A percentile compares a stretch with the other conserved stretches of the same genome.
phyloP scores from a whole-genome alignment of 2,329 filamentous ascomycete species.

The Epichloe coenophiala region DNA sequence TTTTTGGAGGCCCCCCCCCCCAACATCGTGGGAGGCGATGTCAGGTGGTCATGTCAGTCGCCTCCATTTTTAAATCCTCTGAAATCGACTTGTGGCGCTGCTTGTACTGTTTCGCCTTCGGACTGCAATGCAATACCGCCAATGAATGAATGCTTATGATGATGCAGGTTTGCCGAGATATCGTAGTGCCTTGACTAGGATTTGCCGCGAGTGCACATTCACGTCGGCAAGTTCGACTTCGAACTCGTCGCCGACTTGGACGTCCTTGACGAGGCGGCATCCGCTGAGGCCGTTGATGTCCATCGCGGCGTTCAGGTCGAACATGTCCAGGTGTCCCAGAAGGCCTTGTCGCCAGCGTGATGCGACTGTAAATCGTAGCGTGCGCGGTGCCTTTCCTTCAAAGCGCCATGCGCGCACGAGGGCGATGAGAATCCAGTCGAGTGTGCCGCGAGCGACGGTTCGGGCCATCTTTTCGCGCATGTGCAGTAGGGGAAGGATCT shows the following conservation, averaged over 20 bases:
- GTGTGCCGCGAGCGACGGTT: constrained; percentile 27
- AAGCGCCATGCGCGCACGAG: constrained; percentile 47
- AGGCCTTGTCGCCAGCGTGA: constrained; percentile 22
- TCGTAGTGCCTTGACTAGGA: constrained; percentile 32
- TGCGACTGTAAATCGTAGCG: constrained; percentile 34
- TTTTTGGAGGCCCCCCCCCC: no score
- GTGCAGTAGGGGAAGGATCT: constrained; percentile 35
- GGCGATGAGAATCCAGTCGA: constrained; percentile 46
- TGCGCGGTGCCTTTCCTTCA: constrained; percentile 32
- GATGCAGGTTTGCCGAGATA: constrained; percentile 9
- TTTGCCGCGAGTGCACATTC: constrained; percentile 32
- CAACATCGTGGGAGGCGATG: not conserved
- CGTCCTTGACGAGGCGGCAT: constrained; percentile 25
- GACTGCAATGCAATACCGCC: not conserved
- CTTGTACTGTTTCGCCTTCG: not conserved
- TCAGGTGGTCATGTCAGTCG: not conserved
- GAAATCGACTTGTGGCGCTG: not conserved
- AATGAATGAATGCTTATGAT: not conserved
- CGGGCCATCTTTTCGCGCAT: constrained; percentile 39
- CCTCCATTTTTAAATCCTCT: not conserved
- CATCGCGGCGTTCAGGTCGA: constrained; percentile 31
- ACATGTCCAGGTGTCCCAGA: constrained; percentile 35
- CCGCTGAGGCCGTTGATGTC: constrained; percentile 24
- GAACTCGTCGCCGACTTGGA: constrained; percentile 37
- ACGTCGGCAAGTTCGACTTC: constrained; percentile 41